phyloP scores from a whole-genome alignment of 2,329 filamentous ascomycete genomes.

The Juglanconis oblonga region DNA sequence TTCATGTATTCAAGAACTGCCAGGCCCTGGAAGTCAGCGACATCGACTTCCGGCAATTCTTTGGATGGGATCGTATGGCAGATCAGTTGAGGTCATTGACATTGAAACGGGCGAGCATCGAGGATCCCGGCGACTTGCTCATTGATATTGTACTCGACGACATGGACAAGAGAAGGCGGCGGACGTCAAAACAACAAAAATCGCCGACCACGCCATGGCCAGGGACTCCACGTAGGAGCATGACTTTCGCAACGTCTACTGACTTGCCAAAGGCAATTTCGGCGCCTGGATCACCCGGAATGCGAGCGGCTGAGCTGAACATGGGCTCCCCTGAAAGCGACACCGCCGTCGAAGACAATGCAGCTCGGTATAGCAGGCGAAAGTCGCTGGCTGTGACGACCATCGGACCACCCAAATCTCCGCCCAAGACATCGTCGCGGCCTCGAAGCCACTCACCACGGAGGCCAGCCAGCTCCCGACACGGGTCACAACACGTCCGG shows the following conservation, averaged over 20 bases:
- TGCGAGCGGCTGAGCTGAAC: constrained; percentile 46
- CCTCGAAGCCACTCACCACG: constrained; percentile 79
- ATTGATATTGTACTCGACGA: constrained; percentile 95
- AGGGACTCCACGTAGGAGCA: constrained; percentile 57
- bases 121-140: constrained; percentile 85
- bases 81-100: constrained; percentile 89
- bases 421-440: constrained; percentile 40
- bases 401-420: constrained; percentile 42
- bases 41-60: constrained; percentile 95
- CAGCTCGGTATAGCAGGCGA: constrained; percentile 34
- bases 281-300: constrained; percentile 60
- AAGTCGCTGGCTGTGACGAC: constrained; percentile 43
- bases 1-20: constrained; percentile 97
- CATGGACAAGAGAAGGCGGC: constrained; percentile 84
- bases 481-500: constrained; percentile 64
- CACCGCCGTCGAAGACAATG: constrained; percentile 36
- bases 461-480: constrained; percentile 72
- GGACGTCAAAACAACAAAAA: constrained; percentile 80
- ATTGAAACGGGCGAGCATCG: constrained; percentile 80
- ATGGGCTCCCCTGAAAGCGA: constrained; percentile 60
- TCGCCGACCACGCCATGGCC: constrained; percentile 74
- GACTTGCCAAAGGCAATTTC: constrained; percentile 68
- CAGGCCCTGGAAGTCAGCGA: constrained; percentile 91
- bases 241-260: constrained; percentile 54
- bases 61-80: constrained; percentile 90